A percentile compares a stretch with the other conserved stretches of the same genome.
phyloP scores from a whole-genome alignment of 2,329 filamentous ascomycete species.

The Monosporascus sp. region DNA sequence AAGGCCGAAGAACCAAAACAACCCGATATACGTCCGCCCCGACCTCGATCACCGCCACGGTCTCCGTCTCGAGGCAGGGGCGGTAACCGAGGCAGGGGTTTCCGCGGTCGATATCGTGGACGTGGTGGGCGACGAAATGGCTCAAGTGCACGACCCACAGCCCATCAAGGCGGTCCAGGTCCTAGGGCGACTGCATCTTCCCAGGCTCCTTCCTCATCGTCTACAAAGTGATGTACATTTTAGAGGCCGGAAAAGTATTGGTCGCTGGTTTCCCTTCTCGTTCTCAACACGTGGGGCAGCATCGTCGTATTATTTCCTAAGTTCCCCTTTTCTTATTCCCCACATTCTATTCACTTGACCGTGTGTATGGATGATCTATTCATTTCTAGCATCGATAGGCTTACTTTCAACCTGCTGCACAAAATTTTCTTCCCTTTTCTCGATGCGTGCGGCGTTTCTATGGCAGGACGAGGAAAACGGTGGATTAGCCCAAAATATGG shows the following conservation, averaged over 20 bases:
- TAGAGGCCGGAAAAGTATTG: not conserved
- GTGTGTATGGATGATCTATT: not conserved
- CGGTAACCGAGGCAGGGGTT: conserved; percentile 1
- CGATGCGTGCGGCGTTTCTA: not conserved
- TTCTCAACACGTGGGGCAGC: not conserved
- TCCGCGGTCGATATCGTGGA: conserved; percentile 19
- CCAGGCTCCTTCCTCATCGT: not conserved
- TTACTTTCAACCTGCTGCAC: not conserved
- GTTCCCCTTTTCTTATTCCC: not conserved
- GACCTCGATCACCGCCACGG: conserved; percentile 5
- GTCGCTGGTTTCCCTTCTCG: not conserved
- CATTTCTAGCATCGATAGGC: not conserved
- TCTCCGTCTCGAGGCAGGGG: conserved; percentile 13
- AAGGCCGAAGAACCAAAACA: conserved; percentile 2
- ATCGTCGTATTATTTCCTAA: too few relatives aligned
- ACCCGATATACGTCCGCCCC: not conserved
- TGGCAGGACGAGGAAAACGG: not conserved
- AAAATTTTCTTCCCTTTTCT: not conserved
- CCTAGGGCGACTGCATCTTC: not conserved
- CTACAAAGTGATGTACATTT: not conserved
- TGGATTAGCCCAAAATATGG: not conserved
- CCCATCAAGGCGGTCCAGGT: conserved; percentile 4
- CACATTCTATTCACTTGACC: not conserved
- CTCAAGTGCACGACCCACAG: conserved; percentile 9
- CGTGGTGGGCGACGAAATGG: conserved; percentile 19